Evolutionary conservation across 805 yeast species (phyloP).

Genomic region (Pichia paraexigua): DNA sequence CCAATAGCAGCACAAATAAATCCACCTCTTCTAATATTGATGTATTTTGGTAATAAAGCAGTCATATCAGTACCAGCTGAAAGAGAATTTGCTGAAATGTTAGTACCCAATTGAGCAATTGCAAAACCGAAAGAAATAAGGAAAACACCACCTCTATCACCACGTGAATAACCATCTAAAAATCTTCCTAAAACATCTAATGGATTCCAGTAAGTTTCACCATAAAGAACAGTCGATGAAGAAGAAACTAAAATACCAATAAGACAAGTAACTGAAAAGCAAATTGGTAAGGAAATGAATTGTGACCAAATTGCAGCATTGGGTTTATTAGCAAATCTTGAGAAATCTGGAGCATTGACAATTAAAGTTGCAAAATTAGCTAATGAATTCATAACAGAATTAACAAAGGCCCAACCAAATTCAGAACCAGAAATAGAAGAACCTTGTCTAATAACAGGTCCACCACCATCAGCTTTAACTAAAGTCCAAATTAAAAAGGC

Average conservation of each 20-base stretch:
- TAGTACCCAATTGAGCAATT: constrained; percentile 71
- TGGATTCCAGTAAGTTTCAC: constrained; percentile 76
- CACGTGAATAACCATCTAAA: constrained; percentile 43
- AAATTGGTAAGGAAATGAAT: constrained; percentile 59
- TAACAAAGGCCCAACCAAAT: constrained; percentile 77
- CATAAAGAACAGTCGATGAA: constrained; percentile 61
- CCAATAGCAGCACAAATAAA: constrained; percentile 68
- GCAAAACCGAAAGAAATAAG: constrained; percentile 64
- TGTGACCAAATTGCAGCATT: constrained; percentile 49
- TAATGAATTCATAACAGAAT: constrained; percentile 68
- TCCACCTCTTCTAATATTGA: constrained; percentile 75
- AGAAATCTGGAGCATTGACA: constrained; percentile 82
- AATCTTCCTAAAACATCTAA: constrained; percentile 63
- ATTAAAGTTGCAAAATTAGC: constrained; percentile 88
- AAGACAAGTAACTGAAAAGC: constrained; percentile 73
- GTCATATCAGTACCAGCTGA: constrained; percentile 71
- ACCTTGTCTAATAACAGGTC: constrained; percentile 56
- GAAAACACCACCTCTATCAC: constrained; percentile 76
- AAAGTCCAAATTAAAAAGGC: constrained; percentile 80
- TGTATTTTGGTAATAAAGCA: constrained; percentile 52
- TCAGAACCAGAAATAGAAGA: constrained; percentile 48
- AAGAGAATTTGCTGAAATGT: constrained; percentile 63
- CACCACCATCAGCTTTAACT: constrained; percentile 72
- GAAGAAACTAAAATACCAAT: constrained; percentile 82
- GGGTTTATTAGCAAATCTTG: constrained; percentile 66